phyloP scores from a whole-genome alignment of 805 yeast species.

The Huiozyma naganishii region DNA sequence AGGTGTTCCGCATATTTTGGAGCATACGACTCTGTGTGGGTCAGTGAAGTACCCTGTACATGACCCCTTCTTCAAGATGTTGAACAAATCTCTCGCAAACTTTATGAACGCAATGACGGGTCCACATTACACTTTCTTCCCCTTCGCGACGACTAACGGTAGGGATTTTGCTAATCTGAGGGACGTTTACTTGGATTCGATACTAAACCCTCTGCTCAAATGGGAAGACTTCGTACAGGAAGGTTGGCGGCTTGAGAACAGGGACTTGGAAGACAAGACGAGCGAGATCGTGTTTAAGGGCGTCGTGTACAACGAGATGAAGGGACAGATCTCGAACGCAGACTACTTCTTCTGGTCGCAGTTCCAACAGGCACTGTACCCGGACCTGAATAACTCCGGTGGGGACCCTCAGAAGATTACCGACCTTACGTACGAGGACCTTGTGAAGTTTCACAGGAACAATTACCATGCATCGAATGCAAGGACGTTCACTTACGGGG shows the following conservation, averaged over 20 bases:
- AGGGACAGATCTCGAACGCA: conserved; percentile 88
- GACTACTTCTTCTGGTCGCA: conserved; percentile 76
- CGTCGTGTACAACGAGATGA: conserved; percentile 97
- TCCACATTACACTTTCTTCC: conserved; percentile 89
- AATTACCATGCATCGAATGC: conserved; percentile 90
- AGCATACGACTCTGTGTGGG: conserved; percentile 94
- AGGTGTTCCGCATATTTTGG: conserved; percentile 93
- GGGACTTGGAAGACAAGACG: conserved; percentile 40
- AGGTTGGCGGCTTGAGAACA: conserved; percentile 93
- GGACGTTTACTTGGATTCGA: conserved; percentile 81
- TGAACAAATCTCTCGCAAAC: conserved; percentile 84
- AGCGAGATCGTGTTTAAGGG: conserved; percentile 77
- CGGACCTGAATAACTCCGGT: conserved; percentile 80
- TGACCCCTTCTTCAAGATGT: conserved; percentile 96
- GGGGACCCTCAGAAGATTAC: conserved; percentile 87
- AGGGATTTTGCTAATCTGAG: conserved; percentile 74
- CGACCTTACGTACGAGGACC: conserved; percentile 58
- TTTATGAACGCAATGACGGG: conserved; percentile 99
- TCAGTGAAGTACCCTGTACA: conserved; percentile 84
- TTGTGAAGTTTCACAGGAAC: conserved; percentile 60
- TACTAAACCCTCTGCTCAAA: conserved; percentile 67
- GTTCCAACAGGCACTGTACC: conserved; percentile 74
- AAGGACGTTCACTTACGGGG: conserved; percentile 79
- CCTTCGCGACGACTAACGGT: conserved; percentile 87
- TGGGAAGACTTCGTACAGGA: conserved; percentile 84